phyloP scores from a whole-genome alignment of 192 early-diverging fungal genomes.

The Backusella liffmaniae region DNA sequence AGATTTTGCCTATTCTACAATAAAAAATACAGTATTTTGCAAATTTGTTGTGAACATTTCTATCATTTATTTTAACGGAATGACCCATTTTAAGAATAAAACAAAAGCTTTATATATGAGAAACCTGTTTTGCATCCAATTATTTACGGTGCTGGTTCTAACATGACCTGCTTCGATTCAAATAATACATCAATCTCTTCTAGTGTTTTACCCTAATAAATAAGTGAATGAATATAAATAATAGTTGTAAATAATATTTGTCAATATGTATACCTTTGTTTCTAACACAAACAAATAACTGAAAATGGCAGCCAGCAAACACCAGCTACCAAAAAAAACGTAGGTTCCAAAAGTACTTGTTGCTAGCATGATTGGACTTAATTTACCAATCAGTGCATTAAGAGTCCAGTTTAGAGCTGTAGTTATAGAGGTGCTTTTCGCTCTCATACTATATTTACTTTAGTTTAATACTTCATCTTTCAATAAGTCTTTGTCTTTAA shows the following conservation, averaged over 20 bases:
- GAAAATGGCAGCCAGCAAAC: slow-evolving; percentile 52
- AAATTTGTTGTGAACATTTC: neutral
- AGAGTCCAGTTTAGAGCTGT: slow-evolving; percentile 70
- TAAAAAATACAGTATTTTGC: neutral
- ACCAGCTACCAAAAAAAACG: slow-evolving; percentile 64
- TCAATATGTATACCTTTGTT: slow-evolving; percentile 44
- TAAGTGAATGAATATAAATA: neutral
- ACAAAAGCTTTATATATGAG: neutral
- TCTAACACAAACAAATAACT: slow-evolving; percentile 73
- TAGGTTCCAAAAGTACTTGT: slow-evolving; percentile 60
- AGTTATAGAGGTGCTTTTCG: slow-evolving; percentile 61
- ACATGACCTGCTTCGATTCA: neutral
- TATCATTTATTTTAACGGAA: neutral
- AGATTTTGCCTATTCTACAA: neutral
- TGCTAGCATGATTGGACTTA: slow-evolving; percentile 42
- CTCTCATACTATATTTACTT: slow-evolving; percentile 51
- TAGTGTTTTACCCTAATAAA: slow-evolving; percentile 64
- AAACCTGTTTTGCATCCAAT: neutral
- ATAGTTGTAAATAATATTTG: neutral
- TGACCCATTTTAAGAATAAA: neutral
- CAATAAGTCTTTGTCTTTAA: neutral
- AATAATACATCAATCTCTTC: slow-evolving; percentile 83
- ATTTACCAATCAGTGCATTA: slow-evolving; percentile 57
- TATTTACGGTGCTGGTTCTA: neutral
- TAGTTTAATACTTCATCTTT: neutral